phyloP scores from a whole-genome alignment of 2,329 filamentous ascomycete genomes.

The Calonectria pseudoturangicola region DNA sequence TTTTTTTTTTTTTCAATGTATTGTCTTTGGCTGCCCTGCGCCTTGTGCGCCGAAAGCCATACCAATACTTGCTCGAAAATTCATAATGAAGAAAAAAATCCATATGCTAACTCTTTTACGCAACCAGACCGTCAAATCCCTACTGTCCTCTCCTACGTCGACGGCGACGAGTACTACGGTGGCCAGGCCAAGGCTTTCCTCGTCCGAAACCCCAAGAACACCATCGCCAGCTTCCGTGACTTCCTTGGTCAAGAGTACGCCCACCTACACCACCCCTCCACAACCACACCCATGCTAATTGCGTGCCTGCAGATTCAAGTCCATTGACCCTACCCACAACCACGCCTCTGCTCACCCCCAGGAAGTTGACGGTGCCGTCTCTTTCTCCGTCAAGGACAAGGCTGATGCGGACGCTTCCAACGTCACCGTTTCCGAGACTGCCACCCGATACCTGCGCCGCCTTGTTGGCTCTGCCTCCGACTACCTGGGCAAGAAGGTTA shows the following conservation, averaged over 20 bases:
- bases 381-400: constrained; percentile 90
- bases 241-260: constrained; percentile 93
- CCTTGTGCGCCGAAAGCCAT: constrained; percentile 8
- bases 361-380: constrained; percentile 81
- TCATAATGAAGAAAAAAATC: not conserved
- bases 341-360: constrained; percentile 94
- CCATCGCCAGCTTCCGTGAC: constrained; percentile 95
- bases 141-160: constrained; percentile 93
- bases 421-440: constrained; percentile 85
- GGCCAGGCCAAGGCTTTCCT: constrained; percentile 96
- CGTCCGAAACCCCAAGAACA: constrained; percentile 93
- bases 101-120: constrained; percentile 40
- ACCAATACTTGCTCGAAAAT: not conserved
- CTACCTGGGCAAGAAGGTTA: constrained; percentile 94
- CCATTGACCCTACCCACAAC: constrained; percentile 96
- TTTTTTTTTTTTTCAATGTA: not conserved
- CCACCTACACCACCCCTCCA: constrained; percentile 16
- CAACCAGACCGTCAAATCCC: constrained; percentile 94
- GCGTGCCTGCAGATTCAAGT: constrained; percentile 80
- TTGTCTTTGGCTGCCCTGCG: not conserved
- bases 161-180: constrained; percentile 97
- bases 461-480: constrained; percentile 90
- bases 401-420: constrained; percentile 78
- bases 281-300: constrained; percentile 44
- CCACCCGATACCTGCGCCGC: constrained; percentile 89